Base-by-base conservation (phyloP, 2,329 filamentous ascomycete genomes). In the Alternaria postmessia region DNA sequence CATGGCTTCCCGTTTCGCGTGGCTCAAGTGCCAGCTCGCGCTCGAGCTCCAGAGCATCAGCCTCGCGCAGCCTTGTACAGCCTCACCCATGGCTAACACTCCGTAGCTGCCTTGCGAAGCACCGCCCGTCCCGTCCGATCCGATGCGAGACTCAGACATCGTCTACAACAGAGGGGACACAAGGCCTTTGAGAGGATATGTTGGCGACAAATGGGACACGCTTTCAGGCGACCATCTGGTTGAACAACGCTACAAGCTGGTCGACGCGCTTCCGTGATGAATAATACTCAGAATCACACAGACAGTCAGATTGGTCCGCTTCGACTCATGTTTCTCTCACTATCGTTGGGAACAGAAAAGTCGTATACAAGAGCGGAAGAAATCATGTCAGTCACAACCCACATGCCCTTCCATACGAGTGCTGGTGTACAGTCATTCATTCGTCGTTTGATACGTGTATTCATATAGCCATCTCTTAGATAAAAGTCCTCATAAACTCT, bases 401-500 rank as follows among this genome's bases (percentile, higher is more conserved):
- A 41, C 18, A 5, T 12, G 18, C 18, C n/a, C 14, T 16, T 43
- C 4, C 16, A 9, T 11, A 47, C 12, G 0, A 36, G 30, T 36
- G 16, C 30, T 24, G 39, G 18, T 48, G 22, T 24, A 8, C 30
- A 34, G 30, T 30, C 14, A n/a, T 52, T 42, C 26, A 7, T 52
- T 52, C 1, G 0, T 52, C n/a, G 14, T 32, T 38, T 44, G 34
- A 24, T n/a, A 16, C 38, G n/a, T 48, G 26, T n/a, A 44, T 59
- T 55, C 20, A 41, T 16, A 41, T 5, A 20, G 18, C 1, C 28
- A 26, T 43, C 20, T 20, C 43, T 63, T 78, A 86, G 38, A 85
- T 79, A 62, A 86, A 90, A 32, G 84, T 84, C 48, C 90, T 83
- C 76, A 91, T 74, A 68, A 90, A 91, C 78, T 94, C 91, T 0